A percentile compares a stretch with the other conserved stretches of the same genome.
phyloP scores from a whole-genome alignment of 1,139 yeast species.

The Saccharomyces hybrid region DNA sequence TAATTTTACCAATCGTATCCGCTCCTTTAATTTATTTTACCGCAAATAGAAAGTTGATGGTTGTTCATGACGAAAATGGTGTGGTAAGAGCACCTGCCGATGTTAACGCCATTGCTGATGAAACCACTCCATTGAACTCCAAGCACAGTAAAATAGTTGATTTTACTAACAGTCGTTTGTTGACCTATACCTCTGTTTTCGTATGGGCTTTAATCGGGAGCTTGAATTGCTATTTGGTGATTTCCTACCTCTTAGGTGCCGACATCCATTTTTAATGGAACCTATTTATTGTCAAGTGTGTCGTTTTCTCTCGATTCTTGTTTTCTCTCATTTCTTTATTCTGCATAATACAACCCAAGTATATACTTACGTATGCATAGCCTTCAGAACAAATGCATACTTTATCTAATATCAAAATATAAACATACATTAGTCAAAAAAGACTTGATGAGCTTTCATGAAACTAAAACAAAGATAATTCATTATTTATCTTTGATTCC shows the following conservation, averaged over 20 bases:
- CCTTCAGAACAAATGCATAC: neutral
- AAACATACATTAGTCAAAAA: neutral
- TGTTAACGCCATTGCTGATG: constrained; percentile 13
- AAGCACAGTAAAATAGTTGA: constrained; percentile 31
- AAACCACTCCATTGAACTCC: constrained; percentile 20
- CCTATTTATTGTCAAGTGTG: neutral
- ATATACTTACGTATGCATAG: neutral
- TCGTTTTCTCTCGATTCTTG: neutral
- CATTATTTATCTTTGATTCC: neutral
- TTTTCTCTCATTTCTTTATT: neutral
- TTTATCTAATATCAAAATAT: constrained; percentile 3
- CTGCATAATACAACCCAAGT: constrained; percentile 4
- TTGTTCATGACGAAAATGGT: constrained; percentile 40
- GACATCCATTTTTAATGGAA: constrained; percentile 45
- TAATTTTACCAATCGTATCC: constrained; percentile 79
- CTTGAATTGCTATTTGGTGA: constrained; percentile 65
- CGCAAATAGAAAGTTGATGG: constrained; percentile 66
- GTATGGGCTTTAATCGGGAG: constrained; percentile 70
- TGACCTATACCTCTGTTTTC: constrained; percentile 47
- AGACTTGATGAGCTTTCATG: neutral
- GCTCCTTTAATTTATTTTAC: constrained; percentile 89
- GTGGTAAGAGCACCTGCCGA: constrained; percentile 17
- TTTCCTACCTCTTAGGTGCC: constrained; percentile 62
- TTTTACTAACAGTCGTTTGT: constrained; percentile 59
- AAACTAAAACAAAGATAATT: neutral